Evolutionary conservation across 768 basidiomycete species (phyloP), one percentile per base, ranked within the genome.

Genomic region (Lentinula detonsa): DNA sequence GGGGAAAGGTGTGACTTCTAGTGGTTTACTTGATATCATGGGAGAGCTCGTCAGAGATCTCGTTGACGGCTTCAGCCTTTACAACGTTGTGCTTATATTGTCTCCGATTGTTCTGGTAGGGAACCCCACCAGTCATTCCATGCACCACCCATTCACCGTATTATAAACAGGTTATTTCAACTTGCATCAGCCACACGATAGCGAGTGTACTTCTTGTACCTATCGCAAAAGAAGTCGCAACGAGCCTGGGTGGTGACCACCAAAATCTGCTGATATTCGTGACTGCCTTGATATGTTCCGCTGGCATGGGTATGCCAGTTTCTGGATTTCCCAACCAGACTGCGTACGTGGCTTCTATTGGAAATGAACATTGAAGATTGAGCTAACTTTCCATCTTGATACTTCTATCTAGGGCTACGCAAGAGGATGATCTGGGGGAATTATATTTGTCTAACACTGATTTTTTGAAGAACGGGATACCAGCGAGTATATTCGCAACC

Each of bases 291-390:
- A 89, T 97, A 55, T 98, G 96, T 70, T 95, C 93, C 3, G 79
- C 93, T 5, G 97, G 96, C 1, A 99, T 99, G 97, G 96, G 93
- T 10, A 91, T 98, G 83, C 95, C 96, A 2, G 95, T 98, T 42
- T 95, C 93, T 63, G 97, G 97, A n/a, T 99, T 98, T 79, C 96
- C 96, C 0, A 97, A 98, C 72, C 93, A 97, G 75, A 95, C 93
- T 53, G 93, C 94, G 95, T 95, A 73, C 67, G 90, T 84, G 13
- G 39, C 43, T n/a, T 52, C 45, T 33, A 46, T 35, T 37, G n/a
- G 58, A 13, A 10, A 50, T 8, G 8, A 9, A 23, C 8, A 50
- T 31, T 37, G 16, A 16, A 28, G 4, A 59, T 39, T 5, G 37
- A 13, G 4, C 58, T 57, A 6, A 48, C 35, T 33, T 28, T 18